A percentile compares a stretch with the other conserved stretches of the same genome.
Conservation (phyloP, 176 grass and related monocot species). For the Aegilops bicornis region DNA sequence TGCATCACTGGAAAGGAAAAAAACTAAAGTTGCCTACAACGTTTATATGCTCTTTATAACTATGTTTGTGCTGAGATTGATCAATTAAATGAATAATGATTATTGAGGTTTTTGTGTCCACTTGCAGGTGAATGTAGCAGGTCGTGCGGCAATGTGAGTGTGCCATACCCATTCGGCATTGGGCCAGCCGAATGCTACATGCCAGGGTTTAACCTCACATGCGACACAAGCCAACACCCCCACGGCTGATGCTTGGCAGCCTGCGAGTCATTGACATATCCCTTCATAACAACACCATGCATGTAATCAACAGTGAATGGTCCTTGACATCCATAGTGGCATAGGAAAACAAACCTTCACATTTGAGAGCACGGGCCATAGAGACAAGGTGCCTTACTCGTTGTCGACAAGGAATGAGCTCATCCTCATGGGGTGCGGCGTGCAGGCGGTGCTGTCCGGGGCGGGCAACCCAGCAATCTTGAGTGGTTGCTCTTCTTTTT, state of each 20-base stretch:
- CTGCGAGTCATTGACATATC: background rate
- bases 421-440: too few relatives aligned
- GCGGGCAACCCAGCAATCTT: too few relatives aligned
- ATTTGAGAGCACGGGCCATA: background rate
- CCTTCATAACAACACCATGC: background rate
- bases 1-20: too few relatives aligned
- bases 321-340: background rate
- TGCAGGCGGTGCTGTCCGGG: too few relatives aligned
- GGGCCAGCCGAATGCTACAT: background rate
- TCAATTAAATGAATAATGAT: background rate
- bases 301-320: background rate
- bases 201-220: background rate
- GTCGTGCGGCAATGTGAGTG: background rate
- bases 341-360: background rate
- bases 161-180: background rate
- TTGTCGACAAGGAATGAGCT: background rate
- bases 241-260: background rate
- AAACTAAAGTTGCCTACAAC: too few relatives aligned
- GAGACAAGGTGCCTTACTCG: background rate
- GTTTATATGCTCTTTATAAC: background rate
- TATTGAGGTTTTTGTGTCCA: background rate
- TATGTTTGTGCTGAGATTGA: background rate
- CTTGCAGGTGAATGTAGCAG: too few relatives aligned
- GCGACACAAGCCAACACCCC: background rate
- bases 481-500: too few relatives aligned